A percentile compares a stretch with the other conserved stretches of the same genome.
phyloP scores from a whole-genome alignment of 2,329 filamentous ascomycete genomes.

The Raffaelea albimanens region DNA sequence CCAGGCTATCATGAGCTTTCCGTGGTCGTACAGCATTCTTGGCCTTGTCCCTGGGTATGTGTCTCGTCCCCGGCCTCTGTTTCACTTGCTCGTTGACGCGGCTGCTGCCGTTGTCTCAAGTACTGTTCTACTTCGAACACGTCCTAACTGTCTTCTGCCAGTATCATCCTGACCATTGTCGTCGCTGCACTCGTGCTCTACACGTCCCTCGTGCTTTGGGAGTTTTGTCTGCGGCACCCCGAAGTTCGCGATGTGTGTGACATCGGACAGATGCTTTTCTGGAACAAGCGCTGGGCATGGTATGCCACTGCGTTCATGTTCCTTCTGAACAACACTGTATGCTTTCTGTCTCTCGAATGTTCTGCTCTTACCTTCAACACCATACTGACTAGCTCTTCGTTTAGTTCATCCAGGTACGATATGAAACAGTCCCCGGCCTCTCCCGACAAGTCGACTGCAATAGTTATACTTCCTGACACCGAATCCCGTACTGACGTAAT shows the following conservation, averaged over 20 bases:
- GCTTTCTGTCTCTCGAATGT: too few relatives aligned
- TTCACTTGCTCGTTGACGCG: too few relatives aligned
- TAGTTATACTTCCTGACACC: too few relatives aligned
- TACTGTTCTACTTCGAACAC: too few relatives aligned
- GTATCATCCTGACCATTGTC: conserved; percentile 69
- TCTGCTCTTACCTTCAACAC: too few relatives aligned
- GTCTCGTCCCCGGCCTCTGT: neutral
- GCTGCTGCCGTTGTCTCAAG: too few relatives aligned
- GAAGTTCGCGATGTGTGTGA: conserved; percentile 90
- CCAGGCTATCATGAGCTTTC: conserved; percentile 81
- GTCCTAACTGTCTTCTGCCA: conserved; percentile 16
- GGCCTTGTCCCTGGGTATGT: conserved; percentile 67
- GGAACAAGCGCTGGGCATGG: conserved; percentile 67
- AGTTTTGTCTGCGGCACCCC: conserved; percentile 84
- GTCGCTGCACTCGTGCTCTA: conserved; percentile 74
- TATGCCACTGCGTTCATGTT: conserved; percentile 74
- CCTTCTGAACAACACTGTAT: conserved; percentile 72
- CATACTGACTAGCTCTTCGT: neutral
- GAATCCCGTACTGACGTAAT: conserved; percentile 11
- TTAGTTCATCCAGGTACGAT: conserved; percentile 63
- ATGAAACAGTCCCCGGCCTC: too few relatives aligned
- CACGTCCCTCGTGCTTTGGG: conserved; percentile 56
- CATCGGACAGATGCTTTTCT: conserved; percentile 92
- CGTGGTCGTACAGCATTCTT: conserved; percentile 81
- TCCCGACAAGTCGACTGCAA: too few relatives aligned